Conservation (phyloP, 768 basidiomycete species). For the Suillus fuscotomentosus region DNA sequence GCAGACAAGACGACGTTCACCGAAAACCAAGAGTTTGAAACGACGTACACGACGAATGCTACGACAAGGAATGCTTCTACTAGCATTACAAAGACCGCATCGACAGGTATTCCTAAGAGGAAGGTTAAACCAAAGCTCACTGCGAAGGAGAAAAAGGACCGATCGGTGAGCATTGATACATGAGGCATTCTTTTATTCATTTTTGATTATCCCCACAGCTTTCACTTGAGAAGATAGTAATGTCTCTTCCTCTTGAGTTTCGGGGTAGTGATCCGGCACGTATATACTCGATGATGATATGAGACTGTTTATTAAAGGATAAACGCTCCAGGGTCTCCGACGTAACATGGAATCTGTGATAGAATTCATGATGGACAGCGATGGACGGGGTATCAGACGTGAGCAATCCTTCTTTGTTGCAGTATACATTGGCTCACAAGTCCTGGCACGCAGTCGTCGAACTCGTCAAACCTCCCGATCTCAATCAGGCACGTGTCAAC, state of each 20-base stretch:
- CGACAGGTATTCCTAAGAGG: constrained; percentile 42
- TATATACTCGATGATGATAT: constrained; percentile 9
- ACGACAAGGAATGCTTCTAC: constrained; percentile 27
- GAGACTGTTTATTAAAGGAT: neutral
- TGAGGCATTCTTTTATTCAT: neutral
- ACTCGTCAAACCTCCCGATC: constrained; percentile 73
- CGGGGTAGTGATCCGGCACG: constrained; percentile 84
- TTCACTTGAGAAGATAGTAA: constrained; percentile 68
- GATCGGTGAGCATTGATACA: constrained; percentile 47
- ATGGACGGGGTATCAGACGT: constrained; percentile 56
- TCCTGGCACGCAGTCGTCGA: constrained; percentile 57
- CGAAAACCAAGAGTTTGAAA: constrained; percentile 33
- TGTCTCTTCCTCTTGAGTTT: constrained; percentile 84
- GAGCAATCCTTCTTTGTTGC: constrained; percentile 28
- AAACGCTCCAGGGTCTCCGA: constrained; percentile 56
- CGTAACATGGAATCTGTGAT: constrained; percentile 81
- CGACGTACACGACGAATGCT: constrained; percentile 31
- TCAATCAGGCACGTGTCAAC: constrained; percentile 89
- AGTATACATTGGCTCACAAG: neutral
- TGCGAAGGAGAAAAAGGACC: constrained; percentile 82
- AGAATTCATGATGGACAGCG: constrained; percentile 67
- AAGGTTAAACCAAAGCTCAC: constrained; percentile 67
- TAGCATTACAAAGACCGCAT: constrained; percentile 41
- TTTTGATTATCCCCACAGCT: constrained; percentile 33
- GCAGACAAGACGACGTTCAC: constrained; percentile 28